These are phyloP conservation scores for Aphanomyces stellatus DNA, from an alignment of 352 stramenopile genomes.

Conservation along the genomic window DNA sequence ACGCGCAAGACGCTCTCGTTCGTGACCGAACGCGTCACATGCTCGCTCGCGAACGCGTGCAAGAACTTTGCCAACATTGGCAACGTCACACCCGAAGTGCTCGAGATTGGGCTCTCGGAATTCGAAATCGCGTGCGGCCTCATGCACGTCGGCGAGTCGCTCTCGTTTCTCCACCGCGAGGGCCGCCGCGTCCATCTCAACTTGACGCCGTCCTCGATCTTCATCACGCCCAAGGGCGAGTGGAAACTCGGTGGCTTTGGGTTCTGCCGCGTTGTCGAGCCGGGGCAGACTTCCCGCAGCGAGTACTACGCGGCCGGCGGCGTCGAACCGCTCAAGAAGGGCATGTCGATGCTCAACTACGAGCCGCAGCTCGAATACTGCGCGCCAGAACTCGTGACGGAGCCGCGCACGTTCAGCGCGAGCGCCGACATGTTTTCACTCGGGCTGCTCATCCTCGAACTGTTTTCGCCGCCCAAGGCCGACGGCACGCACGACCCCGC, in stretches of 20 bases:
- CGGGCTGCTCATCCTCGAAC: constrained; percentile 72
- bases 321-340: constrained; percentile 29
- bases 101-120: constrained; percentile 80
- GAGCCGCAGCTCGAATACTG: constrained; percentile 81
- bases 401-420: constrained; percentile 70
- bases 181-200: constrained; percentile 80
- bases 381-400: constrained; percentile 73
- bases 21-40: constrained; percentile 85
- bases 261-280: constrained; percentile 79
- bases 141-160: constrained; percentile 82
- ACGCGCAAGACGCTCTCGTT: constrained; percentile 79
- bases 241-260: constrained; percentile 89
- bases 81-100: constrained; percentile 79
- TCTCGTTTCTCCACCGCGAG: constrained; percentile 88
- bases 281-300: constrained; percentile 66
- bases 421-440: constrained; percentile 84
- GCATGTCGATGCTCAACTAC: constrained; percentile 51
- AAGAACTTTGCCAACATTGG: constrained; percentile 83
- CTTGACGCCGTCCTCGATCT: constrained; percentile 79
- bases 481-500: constrained; percentile 75
- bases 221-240: constrained; percentile 86
- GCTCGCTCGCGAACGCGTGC: constrained; percentile 84
- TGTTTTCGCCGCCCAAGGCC: constrained; percentile 69
- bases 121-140: constrained; percentile 83
- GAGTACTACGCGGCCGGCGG: constrained; percentile 68